Conservation (phyloP, 1,284 basidiomycete genomes). For the Schizophyllum amplum region DNA sequence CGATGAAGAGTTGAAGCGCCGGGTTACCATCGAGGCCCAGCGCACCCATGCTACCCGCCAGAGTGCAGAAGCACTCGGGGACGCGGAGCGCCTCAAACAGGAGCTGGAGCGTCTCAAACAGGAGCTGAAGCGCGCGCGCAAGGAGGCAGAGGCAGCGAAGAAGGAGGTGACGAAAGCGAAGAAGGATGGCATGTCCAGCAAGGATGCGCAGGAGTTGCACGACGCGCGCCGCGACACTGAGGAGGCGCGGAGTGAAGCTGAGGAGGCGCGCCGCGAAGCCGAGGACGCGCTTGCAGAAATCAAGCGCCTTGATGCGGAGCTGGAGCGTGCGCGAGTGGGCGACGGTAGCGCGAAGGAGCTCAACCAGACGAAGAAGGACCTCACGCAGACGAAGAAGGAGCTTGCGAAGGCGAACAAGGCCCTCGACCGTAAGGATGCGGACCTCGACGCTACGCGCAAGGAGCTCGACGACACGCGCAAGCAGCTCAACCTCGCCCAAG, state of each 20-base stretch:
- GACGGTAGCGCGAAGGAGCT: too few relatives aligned
- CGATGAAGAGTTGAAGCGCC: neutral
- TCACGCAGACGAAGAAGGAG: neutral
- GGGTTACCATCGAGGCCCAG: neutral
- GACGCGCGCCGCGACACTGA: too few relatives aligned
- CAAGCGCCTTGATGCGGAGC: neutral
- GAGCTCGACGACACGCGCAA: neutral
- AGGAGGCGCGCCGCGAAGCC: neutral
- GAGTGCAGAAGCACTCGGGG: neutral
- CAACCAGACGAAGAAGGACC: neutral
- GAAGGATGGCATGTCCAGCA: too few relatives aligned
- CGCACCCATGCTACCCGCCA: neutral
- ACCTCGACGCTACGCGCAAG: neutral
- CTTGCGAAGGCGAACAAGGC: neutral
- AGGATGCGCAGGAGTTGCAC: too few relatives aligned
- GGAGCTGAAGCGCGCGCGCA: neutral
- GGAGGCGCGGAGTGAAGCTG: too few relatives aligned
- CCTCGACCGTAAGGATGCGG: neutral
- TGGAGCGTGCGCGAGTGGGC: neutral
- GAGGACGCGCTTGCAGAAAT: neutral
- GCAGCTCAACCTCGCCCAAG: neutral
- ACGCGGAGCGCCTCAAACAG: neutral
- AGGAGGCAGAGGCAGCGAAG: slow-evolving; percentile 8
- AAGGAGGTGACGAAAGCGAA: neutral
- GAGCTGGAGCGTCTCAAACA: neutral